phyloP scores from a whole-genome alignment of 2,329 filamentous ascomycete genomes.

The Pyrenochaeta sp. region DNA sequence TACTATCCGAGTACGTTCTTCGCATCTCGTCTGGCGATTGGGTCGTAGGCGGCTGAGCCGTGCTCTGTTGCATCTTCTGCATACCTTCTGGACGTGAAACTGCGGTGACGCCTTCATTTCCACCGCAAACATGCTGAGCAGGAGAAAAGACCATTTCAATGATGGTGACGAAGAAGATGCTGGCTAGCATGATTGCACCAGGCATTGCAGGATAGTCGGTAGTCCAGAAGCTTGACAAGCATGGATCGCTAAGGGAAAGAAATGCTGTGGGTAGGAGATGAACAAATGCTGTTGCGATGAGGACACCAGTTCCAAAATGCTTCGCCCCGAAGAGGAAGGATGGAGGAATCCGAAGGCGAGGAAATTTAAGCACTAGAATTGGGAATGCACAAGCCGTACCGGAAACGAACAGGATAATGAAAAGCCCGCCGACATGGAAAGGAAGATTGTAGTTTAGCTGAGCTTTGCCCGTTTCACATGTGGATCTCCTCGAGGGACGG shows the following conservation, averaged over 20 bases:
- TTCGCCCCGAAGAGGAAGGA: slow-evolving; percentile 66
- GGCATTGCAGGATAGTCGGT: slow-evolving; percentile 66
- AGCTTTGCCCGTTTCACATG: slow-evolving; percentile 31
- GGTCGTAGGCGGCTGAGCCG: no score
- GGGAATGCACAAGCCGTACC: slow-evolving; percentile 66
- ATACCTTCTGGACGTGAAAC: slow-evolving; percentile 23
- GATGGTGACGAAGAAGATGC: slow-evolving; percentile 67
- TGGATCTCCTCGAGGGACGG: slow-evolving; percentile 21
- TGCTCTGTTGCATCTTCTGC: slow-evolving; percentile 8
- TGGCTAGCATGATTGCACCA: slow-evolving; percentile 68
- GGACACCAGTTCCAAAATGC: slow-evolving; percentile 73
- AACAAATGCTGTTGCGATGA: slow-evolving; percentile 85
- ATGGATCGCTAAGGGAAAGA: slow-evolving; percentile 49
- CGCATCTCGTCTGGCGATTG: slow-evolving; percentile 10
- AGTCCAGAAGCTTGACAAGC: slow-evolving; percentile 66
- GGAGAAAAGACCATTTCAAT: slow-evolving; percentile 67
- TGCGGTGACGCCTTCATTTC: slow-evolving; percentile 49
- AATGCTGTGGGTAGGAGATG: slow-evolving; percentile 71
- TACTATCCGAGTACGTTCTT: slow-evolving; percentile 30
- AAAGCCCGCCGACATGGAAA: slow-evolving; percentile 42
- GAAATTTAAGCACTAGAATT: slow-evolving; percentile 66
- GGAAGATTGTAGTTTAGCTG: slow-evolving; percentile 36
- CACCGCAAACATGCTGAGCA: slow-evolving; percentile 64
- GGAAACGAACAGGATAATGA: slow-evolving; percentile 45
- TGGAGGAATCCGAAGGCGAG: slow-evolving; percentile 65